Base-by-base conservation (phyloP, 2,329 filamentous ascomycete species). In the Fusarium mexicanum region DNA sequence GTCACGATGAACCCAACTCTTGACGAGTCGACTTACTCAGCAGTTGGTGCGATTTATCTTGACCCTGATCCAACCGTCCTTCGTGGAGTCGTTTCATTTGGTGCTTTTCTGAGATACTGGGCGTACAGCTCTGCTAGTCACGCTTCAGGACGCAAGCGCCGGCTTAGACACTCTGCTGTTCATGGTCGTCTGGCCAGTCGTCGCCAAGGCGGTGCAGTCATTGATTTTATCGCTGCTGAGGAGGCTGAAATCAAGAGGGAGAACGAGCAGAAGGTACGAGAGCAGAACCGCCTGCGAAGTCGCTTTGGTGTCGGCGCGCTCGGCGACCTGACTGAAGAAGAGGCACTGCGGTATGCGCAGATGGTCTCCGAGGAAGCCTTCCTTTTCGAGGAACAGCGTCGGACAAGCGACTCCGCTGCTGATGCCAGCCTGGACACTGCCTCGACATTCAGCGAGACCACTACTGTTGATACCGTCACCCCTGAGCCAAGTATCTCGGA, bases 91-190 rank as follows among this genome's bases (percentile, higher is more conserved):
- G 91, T 98, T 3, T 93, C 95, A 2, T 91, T 98, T 58, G 96
- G 96, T 17, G 93, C 93, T 1, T 93, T 96, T 78, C 84, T 99
- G 24, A 93, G 94, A 18, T 98, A 95, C 81, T 99, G 96, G 96
- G 92, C 93, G 8, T 98, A 97, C 80, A 97, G 94, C 81, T 96
- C 95, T 16, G 92, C 92, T 1, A 91, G 93, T 77, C 91, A 94
- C 69, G 90, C 92, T 68, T 89, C 92, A 58, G 91, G 91, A 64
- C 93, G 90, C 71, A 98, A 97, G 83, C 92, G 95, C n/a, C 91
- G 91, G 14, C 84, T 92, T 20, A 92, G 94, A 43, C 91, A 94
- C 66, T 89, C 91, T 3, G 91, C 90, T 67, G 80, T 86, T 11
- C 87, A 90, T 64, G 86, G 87, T n/a, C 87, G 86, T 29, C 75